These are phyloP conservation scores for Halenospora varia DNA, from an alignment of 495 filamentous ascomycete genomes.

Conservation along the genomic window DNA sequence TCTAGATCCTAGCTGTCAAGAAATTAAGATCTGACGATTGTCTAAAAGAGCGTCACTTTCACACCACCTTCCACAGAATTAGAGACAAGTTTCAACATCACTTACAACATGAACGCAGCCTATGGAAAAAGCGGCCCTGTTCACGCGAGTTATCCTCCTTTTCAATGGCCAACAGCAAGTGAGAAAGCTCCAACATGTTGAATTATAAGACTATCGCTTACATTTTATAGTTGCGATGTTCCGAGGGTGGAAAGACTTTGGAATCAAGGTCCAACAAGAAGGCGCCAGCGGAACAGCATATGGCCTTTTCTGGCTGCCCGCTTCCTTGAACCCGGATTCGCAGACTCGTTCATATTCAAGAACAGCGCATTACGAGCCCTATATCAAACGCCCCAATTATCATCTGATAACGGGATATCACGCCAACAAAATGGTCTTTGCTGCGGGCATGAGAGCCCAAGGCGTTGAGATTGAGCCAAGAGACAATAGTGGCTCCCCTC, in stretches of 20 bases:
- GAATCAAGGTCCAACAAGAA: background rate
- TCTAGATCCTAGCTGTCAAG: background rate
- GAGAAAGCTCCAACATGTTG: background rate
- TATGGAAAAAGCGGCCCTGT: background rate
- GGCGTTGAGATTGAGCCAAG: background rate
- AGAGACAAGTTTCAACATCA: background rate
- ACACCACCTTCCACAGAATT: background rate
- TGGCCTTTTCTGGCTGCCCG: slow-evolving; percentile 1
- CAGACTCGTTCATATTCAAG: background rate
- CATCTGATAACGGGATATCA: background rate
- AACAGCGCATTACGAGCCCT: background rate
- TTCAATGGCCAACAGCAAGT: slow-evolving; percentile 3
- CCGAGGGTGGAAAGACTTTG: background rate
- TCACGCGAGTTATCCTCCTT: slow-evolving; percentile 2
- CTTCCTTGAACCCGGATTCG: background rate
- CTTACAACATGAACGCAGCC: slow-evolving; percentile 1
- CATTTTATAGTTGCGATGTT: background rate
- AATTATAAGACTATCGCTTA: background rate
- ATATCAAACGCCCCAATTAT: background rate
- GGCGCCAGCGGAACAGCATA: background rate
- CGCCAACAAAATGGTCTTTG: background rate
- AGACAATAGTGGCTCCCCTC: background rate
- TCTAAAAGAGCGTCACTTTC: background rate
- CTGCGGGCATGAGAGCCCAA: background rate
- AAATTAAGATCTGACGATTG: background rate